phyloP scores from a whole-genome alignment of 2,329 filamentous ascomycete genomes.

The Fusarium denticulatum region DNA sequence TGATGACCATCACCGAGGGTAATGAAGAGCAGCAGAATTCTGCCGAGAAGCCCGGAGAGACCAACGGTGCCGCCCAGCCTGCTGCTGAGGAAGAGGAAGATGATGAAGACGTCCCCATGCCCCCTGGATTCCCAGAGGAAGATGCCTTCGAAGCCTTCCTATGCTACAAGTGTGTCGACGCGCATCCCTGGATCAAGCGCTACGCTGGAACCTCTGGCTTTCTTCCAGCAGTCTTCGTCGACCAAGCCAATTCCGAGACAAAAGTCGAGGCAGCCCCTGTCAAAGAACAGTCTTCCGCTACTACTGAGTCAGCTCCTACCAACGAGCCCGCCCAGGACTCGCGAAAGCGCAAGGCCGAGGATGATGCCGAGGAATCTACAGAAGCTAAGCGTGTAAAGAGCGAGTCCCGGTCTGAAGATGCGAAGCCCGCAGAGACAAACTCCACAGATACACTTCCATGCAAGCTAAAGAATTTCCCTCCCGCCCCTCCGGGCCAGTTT shows the following conservation, averaged over 20 bases:
- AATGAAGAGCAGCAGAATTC: conserved; percentile 48
- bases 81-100: conserved; percentile 52
- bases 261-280: neutral
- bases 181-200: conserved; percentile 89
- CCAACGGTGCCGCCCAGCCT: conserved; percentile 31
- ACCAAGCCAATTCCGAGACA: conserved; percentile 20
- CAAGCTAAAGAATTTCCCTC: conserved; percentile 70
- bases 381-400: conserved; percentile 65
- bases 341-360: conserved; percentile 75
- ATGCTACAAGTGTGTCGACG: conserved; percentile 92
- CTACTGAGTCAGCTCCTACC: neutral
- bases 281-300: neutral
- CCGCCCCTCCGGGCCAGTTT: conserved; percentile 66
- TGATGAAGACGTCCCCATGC: conserved; percentile 73
- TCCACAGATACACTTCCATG: conserved; percentile 52
- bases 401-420: conserved; percentile 40
- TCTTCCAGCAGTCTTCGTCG: conserved; percentile 73
- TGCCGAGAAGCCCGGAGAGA: conserved; percentile 25
- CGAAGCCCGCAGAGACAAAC: conserved; percentile 3
- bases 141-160: conserved; percentile 90
- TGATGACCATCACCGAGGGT: conserved; percentile 63
- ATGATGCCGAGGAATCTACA: conserved; percentile 53
- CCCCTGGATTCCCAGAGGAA: conserved; percentile 87
- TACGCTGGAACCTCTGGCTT: conserved; percentile 87
- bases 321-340: conserved; percentile 36